Evolutionary conservation across 768 basidiomycete species (phyloP).

Genomic region (Agaricus sinodeliciosus): DNA sequence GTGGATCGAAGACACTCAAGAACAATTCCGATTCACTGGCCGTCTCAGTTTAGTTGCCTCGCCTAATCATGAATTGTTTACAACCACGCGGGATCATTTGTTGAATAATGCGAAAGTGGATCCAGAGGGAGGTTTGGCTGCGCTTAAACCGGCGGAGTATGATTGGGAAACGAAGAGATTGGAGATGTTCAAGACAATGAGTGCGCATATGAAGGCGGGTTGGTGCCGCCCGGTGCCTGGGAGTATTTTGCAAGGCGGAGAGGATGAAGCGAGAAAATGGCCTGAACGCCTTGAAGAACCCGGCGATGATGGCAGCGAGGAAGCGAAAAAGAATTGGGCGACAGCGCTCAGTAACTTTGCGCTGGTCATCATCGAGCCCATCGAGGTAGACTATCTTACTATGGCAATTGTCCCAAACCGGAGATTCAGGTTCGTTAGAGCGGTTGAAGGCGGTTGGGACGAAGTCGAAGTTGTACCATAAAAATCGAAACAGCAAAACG

Average conservation of each 20-base stretch:
- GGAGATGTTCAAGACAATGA: slow-evolving; percentile 55
- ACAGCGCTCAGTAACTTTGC: slow-evolving; percentile 62
- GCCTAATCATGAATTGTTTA: slow-evolving; percentile 30
- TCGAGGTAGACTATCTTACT: slow-evolving; percentile 63
- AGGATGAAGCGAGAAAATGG: slow-evolving; percentile 58
- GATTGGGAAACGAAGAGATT: slow-evolving; percentile 65
- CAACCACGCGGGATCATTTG: slow-evolving; percentile 24
- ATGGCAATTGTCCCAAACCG: slow-evolving; percentile 50
- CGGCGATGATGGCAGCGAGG: slow-evolving; percentile 31
- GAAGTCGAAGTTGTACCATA: slow-evolving; percentile 64
- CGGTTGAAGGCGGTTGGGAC: slow-evolving; percentile 38
- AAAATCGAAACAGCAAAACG: slow-evolving; percentile 9
- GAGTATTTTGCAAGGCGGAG: slow-evolving; percentile 37
- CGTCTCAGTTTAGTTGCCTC: slow-evolving; percentile 48
- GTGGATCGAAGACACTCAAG: slow-evolving; percentile 62
- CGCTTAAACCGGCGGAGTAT: slow-evolving; percentile 33
- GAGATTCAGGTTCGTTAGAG: slow-evolving; percentile 34
- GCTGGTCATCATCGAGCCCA: slow-evolving; percentile 64
- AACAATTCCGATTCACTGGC: slow-evolving; percentile 72
- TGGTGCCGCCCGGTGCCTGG: slow-evolving; percentile 73
- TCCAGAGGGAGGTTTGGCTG: slow-evolving; percentile 19
- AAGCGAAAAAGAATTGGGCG: slow-evolving; percentile 41
- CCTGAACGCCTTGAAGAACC: slow-evolving; percentile 47
- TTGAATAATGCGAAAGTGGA: slow-evolving; percentile 14
- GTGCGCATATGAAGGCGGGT: slow-evolving; percentile 55